A percentile compares a stretch with the other conserved stretches of the same genome.
Evolutionary conservation across 2,329 filamentous ascomycete genomes (phyloP).

Genomic region (Apiospora aurea): DNA sequence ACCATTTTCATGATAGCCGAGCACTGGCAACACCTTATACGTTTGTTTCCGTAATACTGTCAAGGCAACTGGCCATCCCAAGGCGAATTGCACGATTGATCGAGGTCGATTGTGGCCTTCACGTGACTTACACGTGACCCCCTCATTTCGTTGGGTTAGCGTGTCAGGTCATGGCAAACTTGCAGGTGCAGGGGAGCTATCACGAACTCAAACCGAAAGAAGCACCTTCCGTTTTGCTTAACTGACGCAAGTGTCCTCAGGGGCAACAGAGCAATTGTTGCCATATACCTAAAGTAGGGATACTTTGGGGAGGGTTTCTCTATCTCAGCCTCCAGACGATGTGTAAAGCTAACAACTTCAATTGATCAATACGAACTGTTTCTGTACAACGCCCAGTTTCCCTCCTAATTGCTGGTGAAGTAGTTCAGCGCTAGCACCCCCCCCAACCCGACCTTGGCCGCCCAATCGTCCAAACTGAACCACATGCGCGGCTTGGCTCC

Average conservation of each 20-base stretch:
- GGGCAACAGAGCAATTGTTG: no score
- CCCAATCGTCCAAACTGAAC: slow-evolving; percentile 51
- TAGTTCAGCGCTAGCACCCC: slow-evolving; percentile 46
- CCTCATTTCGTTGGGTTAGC: slow-evolving; percentile 4
- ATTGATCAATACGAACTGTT: no score
- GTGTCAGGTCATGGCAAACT: slow-evolving; percentile 6
- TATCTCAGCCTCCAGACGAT: no score
- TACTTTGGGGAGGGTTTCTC: no score
- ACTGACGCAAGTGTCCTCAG: not conserved
- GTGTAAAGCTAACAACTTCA: not conserved
- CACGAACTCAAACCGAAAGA: not conserved
- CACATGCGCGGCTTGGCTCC: slow-evolving; percentile 47
- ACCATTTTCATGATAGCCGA: not conserved
- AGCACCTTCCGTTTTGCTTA: not conserved
- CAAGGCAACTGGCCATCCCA: not conserved
- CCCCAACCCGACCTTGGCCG: slow-evolving; percentile 43
- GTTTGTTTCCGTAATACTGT: not conserved
- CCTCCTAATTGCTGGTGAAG: slow-evolving; percentile 41
- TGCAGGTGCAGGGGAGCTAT: not conserved
- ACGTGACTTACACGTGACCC: slow-evolving; percentile 25
- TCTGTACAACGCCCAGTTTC: no score
- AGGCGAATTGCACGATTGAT: slow-evolving; percentile 13
- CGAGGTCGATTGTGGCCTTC: slow-evolving; percentile 15
- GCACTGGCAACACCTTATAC: not conserved
- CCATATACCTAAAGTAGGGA: no score